Base-by-base conservation (phyloP, 257 asterid species). In the Solanum ossicruentum region DNA sequence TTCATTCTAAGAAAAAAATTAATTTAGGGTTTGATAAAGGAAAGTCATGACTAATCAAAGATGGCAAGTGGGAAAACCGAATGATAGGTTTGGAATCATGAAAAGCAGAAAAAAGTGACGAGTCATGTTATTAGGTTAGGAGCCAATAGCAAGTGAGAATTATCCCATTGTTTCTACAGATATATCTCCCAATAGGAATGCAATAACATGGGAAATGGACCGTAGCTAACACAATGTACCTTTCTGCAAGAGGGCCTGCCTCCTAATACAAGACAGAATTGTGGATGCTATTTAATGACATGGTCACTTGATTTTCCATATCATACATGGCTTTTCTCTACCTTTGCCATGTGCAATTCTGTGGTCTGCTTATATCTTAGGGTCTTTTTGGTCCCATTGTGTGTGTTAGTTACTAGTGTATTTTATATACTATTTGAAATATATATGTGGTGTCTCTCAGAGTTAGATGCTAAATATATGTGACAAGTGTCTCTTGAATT, bases 71-170 rank as follows among this genome's bases (percentile, higher is more conserved):
- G 52, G 82, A 83, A 45, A 51, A 67, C 52, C 93, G 60, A 88
- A 83, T 75, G 67, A 83, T 28, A 86, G 78, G 86, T 81, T 81
- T 39, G 63, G 83, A 88, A 88, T 88, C 57, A 54, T 86, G 60
- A 13, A 75, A 90, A 84, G 91, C 91, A 89, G 92, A 91, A 87
- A 91, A 84, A 41, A 32, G 36, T 32, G 36, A 32, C 3, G 36
- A 65, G 84, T 87, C 92, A 93, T 87, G 88, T 86, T 87, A 66
- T 81, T 88, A 84, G 56, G 89, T 84, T 84, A 85, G 89, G 90
- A 86, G 49, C 91, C 91, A 81, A 86, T 5, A 23, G 60, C 17
- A 82, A 78, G 88, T 85, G 91, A 12, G 82, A 21, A 23, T 61
- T 87, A 87, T 87, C 92, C 52, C 54, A 66, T 83, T 81, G 88